phyloP scores from a whole-genome alignment of 2,329 filamentous ascomycete genomes.

The Epichloe sylvatica region DNA sequence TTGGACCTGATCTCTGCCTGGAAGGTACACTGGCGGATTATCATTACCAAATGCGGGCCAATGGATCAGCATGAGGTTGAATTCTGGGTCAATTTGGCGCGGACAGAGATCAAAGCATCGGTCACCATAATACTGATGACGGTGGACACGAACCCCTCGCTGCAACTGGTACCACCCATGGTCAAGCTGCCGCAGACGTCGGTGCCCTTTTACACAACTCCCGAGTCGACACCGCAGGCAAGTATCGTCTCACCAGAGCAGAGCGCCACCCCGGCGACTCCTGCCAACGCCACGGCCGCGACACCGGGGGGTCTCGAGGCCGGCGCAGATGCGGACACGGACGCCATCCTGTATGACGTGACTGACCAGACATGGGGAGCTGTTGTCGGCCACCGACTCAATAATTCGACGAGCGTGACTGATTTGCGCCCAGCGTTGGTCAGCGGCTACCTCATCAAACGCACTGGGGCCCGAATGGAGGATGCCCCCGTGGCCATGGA shows the following conservation, averaged over 20 bases:
- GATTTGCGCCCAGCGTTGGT: constrained; percentile 44
- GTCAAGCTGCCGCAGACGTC: constrained; percentile 33
- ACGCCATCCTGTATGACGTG: constrained; percentile 56
- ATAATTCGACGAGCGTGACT: constrained; percentile 41
- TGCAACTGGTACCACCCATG: constrained; percentile 46
- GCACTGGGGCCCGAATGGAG: constrained; percentile 39
- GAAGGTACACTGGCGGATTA: constrained; percentile 63
- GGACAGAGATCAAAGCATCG: constrained; percentile 35
- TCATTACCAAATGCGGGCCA: constrained; percentile 56
- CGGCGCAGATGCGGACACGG: constrained; percentile 29
- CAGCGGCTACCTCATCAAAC: constrained; percentile 54
- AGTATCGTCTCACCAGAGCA: constrained; percentile 48
- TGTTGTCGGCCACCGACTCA: constrained; percentile 51
- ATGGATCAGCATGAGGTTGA: constrained; percentile 55
- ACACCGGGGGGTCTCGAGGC: constrained; percentile 31
- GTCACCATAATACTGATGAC: constrained; percentile 46
- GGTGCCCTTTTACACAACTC: constrained; percentile 41
- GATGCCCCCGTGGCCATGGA: constrained; percentile 49
- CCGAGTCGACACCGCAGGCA: constrained; percentile 53
- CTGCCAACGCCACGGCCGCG: constrained; percentile 30
- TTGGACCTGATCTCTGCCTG: constrained; percentile 55
- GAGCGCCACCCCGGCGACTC: constrained; percentile 35
- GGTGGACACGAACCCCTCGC: constrained; percentile 49
- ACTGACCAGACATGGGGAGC: constrained; percentile 67
- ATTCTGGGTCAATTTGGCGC: constrained; percentile 40